Base-by-base conservation (phyloP, 73 alveolate genomes). In the Stentor roeselii region DNA sequence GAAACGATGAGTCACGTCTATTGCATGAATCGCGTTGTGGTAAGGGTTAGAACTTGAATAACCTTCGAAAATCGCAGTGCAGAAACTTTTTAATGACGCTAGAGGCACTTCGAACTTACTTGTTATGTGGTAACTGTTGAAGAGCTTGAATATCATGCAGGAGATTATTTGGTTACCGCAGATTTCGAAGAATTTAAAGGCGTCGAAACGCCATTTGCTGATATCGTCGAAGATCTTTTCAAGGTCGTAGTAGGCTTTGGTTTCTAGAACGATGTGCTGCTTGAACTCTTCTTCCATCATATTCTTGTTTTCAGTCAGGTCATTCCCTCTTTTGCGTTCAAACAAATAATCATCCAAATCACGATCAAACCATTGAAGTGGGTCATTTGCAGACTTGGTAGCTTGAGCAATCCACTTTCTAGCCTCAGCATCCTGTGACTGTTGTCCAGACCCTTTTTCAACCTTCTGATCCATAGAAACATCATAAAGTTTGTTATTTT, bases 191-290 rank as follows among this genome's bases (percentile, higher is more conserved):
- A 88, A 91, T 78, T 83, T 82, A 82, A 91, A 88, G 2, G 87
- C 83, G 59, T 91, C 91, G 61, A 91, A 91, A 37, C 91, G 89
- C 96, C 96, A 91, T 36, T 91, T 87, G 83, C 84, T 92, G 75
- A 91, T 88, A 75, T 86, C 93, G 59, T 91, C 96, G 87, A 91
- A 77, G 87, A 91, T 74, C 82, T 89, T 88, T 11, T 78, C 59
- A n/a, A 87, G 86, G 3, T 86, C 83, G 50, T 60, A 88, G 91
- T 92, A 87, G 74, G 75, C 86, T 60, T 91, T 83, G 3, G 84
- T 84, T 3, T 75, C 86, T 34, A 90, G 86, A 3, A 80, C 42
- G 35, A 90, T 41, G 1, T 86, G 87, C 58, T 86, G 75, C 86
- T 87, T 84, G 36, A 88, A 75, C 75, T 90, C 87, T 60, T 91